A percentile compares a stretch with the other conserved stretches of the same genome.
phyloP scores from a whole-genome alignment of 192 early-diverging fungal species.

The Backusella parvicylindrica region DNA sequence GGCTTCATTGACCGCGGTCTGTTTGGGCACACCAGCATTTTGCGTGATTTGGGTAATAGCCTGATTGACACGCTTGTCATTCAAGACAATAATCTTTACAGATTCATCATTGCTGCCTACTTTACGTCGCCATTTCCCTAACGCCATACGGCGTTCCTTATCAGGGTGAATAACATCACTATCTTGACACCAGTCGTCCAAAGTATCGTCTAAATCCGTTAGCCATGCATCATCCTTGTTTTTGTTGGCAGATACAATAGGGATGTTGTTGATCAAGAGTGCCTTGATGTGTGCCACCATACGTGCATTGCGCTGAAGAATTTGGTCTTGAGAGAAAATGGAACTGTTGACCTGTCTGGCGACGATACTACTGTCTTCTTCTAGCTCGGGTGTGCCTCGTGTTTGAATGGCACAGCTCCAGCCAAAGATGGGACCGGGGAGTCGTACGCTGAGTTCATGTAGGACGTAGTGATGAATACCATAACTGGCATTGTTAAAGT shows the following conservation, averaged over 20 bases:
- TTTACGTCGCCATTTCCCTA: slow-evolving; percentile 36
- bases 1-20: slow-evolving; percentile 35
- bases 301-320: slow-evolving; percentile 18
- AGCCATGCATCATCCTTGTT: slow-evolving; percentile 33
- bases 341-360: slow-evolving; percentile 26
- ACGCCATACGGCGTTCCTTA: slow-evolving; percentile 6
- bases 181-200: slow-evolving; percentile 39
- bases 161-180: slow-evolving; percentile 1
- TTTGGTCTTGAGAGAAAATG: slow-evolving; percentile 24
- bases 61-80: slow-evolving; percentile 32
- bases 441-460: slow-evolving; percentile 11
- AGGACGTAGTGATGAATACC: slow-evolving; percentile 34
- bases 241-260: neutral
- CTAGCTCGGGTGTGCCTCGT: neutral
- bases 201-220: slow-evolving; percentile 26
- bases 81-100: slow-evolving; percentile 33
- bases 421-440: neutral
- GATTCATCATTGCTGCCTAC: slow-evolving; percentile 38
- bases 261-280: slow-evolving; percentile 6
- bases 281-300: slow-evolving; percentile 25
- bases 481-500: slow-evolving; percentile 29
- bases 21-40: slow-evolving; percentile 34
- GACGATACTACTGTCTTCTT: slow-evolving; percentile 11
- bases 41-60: slow-evolving; percentile 28
- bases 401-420: slow-evolving; percentile 29